Conservation (phyloP, 2,329 filamentous ascomycete genomes). For the Nothophaeocryptopus gaeumannii region DNA sequence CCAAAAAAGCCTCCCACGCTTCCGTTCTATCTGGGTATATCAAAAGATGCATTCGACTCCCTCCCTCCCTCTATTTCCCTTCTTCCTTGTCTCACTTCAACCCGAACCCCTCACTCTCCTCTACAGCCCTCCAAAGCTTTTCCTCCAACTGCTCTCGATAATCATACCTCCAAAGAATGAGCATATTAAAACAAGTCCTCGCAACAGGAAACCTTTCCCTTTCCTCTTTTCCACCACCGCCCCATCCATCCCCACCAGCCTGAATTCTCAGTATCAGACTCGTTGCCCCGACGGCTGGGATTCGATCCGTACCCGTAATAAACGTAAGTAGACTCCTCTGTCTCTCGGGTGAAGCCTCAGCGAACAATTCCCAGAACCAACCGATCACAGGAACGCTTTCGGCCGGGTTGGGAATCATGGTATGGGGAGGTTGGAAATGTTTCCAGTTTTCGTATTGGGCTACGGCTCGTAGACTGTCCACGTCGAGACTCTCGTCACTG, state of each 20-base stretch:
- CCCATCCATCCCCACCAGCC: constrained; percentile 59
- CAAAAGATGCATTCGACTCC: too few relatives aligned
- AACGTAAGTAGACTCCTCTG: constrained; percentile 81
- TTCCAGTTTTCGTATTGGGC: constrained; percentile 80
- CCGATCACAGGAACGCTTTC: constrained; percentile 64
- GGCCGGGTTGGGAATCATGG: constrained; percentile 40
- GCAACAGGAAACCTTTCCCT: constrained; percentile 75
- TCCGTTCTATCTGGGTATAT: too few relatives aligned
- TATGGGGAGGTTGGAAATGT: constrained; percentile 37
- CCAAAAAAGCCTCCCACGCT: too few relatives aligned
- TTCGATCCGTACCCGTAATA: constrained; percentile 85
- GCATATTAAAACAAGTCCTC: constrained; percentile 84
- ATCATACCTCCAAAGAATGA: constrained; percentile 72
- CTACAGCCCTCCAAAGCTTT: constrained; percentile 80
- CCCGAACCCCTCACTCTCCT: constrained; percentile 88
- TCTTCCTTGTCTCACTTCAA: constrained; percentile 59
- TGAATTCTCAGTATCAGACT: constrained; percentile 73
- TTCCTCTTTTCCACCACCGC: constrained; percentile 52
- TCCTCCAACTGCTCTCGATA: constrained; percentile 65
- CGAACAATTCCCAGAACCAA: constrained; percentile 90
- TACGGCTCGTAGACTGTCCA: constrained; percentile 70
- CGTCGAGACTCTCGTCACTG: constrained; percentile 78
- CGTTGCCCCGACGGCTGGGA: constrained; percentile 81
- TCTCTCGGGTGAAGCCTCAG: constrained; percentile 60
- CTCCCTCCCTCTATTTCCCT: background rate